Base-by-base conservation (phyloP, 805 yeast genomes). In the Spathaspora arborariae region DNA sequence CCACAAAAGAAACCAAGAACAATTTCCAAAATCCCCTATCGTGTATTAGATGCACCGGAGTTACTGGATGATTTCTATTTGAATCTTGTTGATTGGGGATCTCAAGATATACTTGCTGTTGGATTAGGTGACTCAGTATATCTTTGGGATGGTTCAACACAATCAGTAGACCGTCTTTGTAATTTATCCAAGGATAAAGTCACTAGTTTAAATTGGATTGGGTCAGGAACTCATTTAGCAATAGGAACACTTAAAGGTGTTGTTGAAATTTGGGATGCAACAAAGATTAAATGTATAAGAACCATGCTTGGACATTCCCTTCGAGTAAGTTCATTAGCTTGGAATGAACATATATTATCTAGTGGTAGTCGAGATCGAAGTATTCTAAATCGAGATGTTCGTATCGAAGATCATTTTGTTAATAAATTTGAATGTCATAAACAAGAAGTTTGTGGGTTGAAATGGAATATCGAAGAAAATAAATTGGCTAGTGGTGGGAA, bases 11-110 rank as follows among this genome's bases (percentile, higher is more conserved):
- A 81, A 57, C 80, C 85, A 1, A 70, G 99, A 39, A 77, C 79
- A 24, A 87, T 94, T 18, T 75, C 94, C 3, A 88, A 86, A 58
- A 88, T 90, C 1, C 98, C 99, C 0, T 90, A 85, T 59, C 76
- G 96, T 46, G 97, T 92, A 4, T 75, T 92, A 39, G 99, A 92
- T 67, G 99, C 99, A 0, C 99, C 98, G 0, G 96, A 89, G 41
- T 71, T 94, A 19, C 89, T 89, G 5, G 98, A 94, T 62, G 98
- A 92, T 62, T 92, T 91, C 60, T 92, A 92, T 62, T 75, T 90
- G 43, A 94, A 94, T 57, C 73, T 94, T 47, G 86, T 94, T 1
- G 98, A 94, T 62, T 92, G 99, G 99, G 96, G 97, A 0, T 79
- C 88, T 20, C 88, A 84, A 48, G 96, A 92, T 63, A 70, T 87